These are phyloP conservation scores for Fomitopsis palustris DNA, from an alignment of 1,284 basidiomycete species.

Conservation along the genomic window DNA sequence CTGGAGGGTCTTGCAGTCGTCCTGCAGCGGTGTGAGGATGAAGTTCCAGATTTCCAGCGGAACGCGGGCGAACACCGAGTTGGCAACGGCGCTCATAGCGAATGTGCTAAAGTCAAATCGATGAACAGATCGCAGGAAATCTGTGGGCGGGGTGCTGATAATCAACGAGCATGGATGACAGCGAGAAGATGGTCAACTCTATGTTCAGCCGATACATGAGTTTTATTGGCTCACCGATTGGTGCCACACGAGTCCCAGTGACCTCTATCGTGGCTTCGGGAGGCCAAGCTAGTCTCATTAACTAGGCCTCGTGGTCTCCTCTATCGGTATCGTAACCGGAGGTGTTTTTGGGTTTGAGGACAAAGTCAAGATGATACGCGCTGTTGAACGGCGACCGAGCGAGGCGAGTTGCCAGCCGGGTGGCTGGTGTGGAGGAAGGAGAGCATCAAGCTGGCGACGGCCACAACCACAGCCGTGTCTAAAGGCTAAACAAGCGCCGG, in stretches of 20 bases:
- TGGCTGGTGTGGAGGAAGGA: neutral
- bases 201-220: neutral
- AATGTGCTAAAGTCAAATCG: neutral
- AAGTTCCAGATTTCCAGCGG: constrained; percentile 25
- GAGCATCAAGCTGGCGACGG: neutral
- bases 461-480: neutral
- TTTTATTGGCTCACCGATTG: neutral
- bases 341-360: no score
- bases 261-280: neutral
- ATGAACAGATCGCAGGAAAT: neutral
- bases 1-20: constrained; percentile 22
- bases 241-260: neutral
- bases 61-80: neutral
- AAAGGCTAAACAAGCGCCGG: neutral
- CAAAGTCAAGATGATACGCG: no score
- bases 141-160: neutral
- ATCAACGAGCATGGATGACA: neutral
- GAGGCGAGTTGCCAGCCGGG: no score
- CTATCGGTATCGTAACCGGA: neutral
- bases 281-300: neutral
- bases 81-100: neutral
- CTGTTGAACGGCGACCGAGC: no score
- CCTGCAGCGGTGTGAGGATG: constrained; percentile 28
- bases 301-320: neutral
- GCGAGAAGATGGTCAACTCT: neutral